Conservation (phyloP, 1,139 yeast species). For the Ogataea hybrid region DNA sequence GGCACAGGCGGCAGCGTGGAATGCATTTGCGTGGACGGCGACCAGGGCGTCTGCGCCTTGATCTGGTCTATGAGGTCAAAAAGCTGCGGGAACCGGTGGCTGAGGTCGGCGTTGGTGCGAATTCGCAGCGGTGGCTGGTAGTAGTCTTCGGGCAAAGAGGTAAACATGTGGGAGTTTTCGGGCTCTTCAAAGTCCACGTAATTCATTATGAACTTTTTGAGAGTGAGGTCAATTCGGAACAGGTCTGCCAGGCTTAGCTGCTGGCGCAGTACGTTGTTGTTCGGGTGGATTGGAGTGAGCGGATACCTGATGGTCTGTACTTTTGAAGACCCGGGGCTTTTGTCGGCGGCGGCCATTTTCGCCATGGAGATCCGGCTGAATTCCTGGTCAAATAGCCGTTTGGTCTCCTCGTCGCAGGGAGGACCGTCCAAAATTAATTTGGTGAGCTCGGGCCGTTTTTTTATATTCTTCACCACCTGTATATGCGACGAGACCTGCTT, state of each 20-base stretch:
- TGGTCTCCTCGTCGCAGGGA: constrained; percentile 38
- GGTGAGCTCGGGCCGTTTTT: constrained; percentile 51
- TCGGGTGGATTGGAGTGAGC: constrained; percentile 9
- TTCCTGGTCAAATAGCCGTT: constrained; percentile 48
- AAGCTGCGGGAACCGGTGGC: constrained; percentile 54
- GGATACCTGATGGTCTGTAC: constrained; percentile 7
- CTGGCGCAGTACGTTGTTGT: constrained; percentile 4
- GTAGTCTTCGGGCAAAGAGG: constrained; percentile 27
- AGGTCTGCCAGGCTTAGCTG: constrained; percentile 10
- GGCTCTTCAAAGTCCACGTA: constrained; percentile 26
- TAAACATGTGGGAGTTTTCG: constrained; percentile 27
- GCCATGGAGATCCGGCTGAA: constrained; percentile 53
- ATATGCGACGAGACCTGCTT: constrained; percentile 93
- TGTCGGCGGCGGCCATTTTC: constrained; percentile 45
- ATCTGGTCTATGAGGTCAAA: constrained; percentile 37
- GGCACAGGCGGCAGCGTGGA: constrained; percentile 27
- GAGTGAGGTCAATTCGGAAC: constrained; percentile 19
- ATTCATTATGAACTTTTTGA: constrained; percentile 32
- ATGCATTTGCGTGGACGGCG: background rate
- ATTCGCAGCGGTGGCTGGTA: constrained; percentile 38
- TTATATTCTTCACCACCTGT: constrained; percentile 80
- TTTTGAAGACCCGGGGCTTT: constrained; percentile 1
- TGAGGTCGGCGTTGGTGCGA: constrained; percentile 49
- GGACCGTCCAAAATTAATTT: constrained; percentile 60
- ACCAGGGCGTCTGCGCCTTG: constrained; percentile 16